Base-by-base conservation (phyloP, 352 stramenopile species). In the Phytopythium boreale region DNA sequence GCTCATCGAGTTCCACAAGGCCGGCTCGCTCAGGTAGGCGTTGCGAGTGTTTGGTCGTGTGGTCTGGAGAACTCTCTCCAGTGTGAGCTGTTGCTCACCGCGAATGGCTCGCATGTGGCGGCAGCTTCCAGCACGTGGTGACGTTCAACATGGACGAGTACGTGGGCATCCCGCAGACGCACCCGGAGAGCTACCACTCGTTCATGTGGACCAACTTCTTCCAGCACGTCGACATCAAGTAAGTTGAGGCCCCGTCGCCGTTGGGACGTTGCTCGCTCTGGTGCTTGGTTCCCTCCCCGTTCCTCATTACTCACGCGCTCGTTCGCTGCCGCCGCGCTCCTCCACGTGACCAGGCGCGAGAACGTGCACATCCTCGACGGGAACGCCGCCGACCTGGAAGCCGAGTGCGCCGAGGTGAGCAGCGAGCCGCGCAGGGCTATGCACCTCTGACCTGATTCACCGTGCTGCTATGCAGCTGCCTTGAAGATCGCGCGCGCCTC, bases 121-220 rank as follows among this genome's bases (percentile, higher is more conserved):
- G 47, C 27, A 90, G 80, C 70, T 97, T 97, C 61, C 68, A 92
- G 66, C 73, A 97, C 62, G 88, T 97, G 14, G 82, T 96, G 61
- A 97, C 89, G 24, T 96, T 97, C 71, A 97, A 97, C 67, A 96
- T 97, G 88, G 89, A 97, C 71, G 89, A 97, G 74, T 97, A 97
- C 69, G 87, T 95, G 46, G 73, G 70, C 46, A 62, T 97, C 29
- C 71, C 87, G 2, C 72, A 88, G 64, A 80, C 84, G 31, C 89
- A 97, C 62, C 84, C 84, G 19, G 86, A 97, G 70, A 92, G 79
- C 71, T 97, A 97, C 71, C 89, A 97, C 73, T 74, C 83, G 56
- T 97, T 97, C 74, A 97, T 97, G 89, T 94, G 86, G 84, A 80
- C 82, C 41, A 84, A 97, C 68, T 80, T 97, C 27, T 96, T 97